Percentiles rank a stretch among this genome's conserved stretches.
phyloP scores from a whole-genome alignment of 2,329 filamentous ascomycete genomes.

The Calonectria pseudoreteaudii region DNA sequence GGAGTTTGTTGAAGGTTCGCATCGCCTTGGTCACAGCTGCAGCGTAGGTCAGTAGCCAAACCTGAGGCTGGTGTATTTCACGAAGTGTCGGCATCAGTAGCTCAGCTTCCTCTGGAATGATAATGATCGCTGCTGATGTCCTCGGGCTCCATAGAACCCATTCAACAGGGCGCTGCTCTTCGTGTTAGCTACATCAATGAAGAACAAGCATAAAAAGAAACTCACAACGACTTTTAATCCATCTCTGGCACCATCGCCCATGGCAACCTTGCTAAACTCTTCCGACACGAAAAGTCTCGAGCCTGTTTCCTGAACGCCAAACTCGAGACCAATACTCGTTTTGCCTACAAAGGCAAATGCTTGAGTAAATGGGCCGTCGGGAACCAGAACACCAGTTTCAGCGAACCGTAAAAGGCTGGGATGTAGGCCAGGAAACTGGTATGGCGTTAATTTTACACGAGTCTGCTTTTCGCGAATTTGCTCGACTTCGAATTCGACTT shows the following conservation, averaged over 20 bases:
- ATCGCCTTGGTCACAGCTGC: slow-evolving; percentile 71
- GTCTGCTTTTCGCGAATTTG: slow-evolving; percentile 66
- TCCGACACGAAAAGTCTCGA: slow-evolving; percentile 47
- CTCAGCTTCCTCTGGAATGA: slow-evolving; percentile 75
- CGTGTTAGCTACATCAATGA: not conserved
- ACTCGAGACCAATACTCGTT: slow-evolving; percentile 51
- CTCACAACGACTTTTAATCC: not conserved
- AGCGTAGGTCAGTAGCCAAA: slow-evolving; percentile 64
- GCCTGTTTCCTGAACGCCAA: slow-evolving; percentile 37
- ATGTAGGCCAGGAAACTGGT: slow-evolving; percentile 60
- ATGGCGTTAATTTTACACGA: slow-evolving; percentile 52
- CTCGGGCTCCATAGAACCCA: slow-evolving; percentile 71
- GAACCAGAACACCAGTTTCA: not conserved
- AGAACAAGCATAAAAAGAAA: not conserved
- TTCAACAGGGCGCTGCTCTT: slow-evolving; percentile 60
- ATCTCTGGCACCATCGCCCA: not conserved
- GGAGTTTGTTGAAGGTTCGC: slow-evolving; percentile 67
- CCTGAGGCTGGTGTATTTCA: not conserved
- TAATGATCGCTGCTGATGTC: slow-evolving; percentile 62
- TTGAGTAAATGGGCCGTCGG: slow-evolving; percentile 45
- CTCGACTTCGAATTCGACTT: slow-evolving; percentile 70
- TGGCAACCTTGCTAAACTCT: slow-evolving; percentile 27
- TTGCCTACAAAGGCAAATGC: slow-evolving; percentile 47
- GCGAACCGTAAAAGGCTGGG: slow-evolving; percentile 51
- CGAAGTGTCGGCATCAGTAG: slow-evolving; percentile 60